Conservation (phyloP, 1,284 basidiomycete genomes). For the Omphalotus olearius region DNA sequence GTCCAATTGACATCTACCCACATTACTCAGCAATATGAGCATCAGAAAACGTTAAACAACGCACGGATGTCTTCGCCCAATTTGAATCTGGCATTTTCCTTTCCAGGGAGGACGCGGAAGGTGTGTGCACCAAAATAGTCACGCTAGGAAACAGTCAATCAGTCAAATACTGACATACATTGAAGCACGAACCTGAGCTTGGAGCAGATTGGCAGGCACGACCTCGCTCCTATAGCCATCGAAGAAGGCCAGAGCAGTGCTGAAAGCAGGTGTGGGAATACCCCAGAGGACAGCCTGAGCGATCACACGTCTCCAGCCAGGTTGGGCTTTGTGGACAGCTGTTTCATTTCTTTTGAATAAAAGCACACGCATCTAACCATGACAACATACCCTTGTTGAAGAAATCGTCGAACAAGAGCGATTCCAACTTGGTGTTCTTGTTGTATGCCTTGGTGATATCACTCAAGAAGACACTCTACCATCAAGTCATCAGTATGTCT, state of each 20-base stretch:
- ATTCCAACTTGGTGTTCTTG: constrained; percentile 87
- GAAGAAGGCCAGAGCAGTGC: constrained; percentile 97
- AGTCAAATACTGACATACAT: neutral
- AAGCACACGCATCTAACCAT: neutral
- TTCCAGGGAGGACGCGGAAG: constrained; percentile 87
- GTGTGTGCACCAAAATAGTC: constrained; percentile 95
- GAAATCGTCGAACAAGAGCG: constrained; percentile 95
- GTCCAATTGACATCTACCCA: constrained; percentile 83
- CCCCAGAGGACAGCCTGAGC: constrained; percentile 98
- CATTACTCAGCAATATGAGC: constrained; percentile 9
- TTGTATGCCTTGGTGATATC: constrained; percentile 93
- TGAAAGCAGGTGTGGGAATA: constrained; percentile 94
- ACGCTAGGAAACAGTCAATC: constrained; percentile 52
- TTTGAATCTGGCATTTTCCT: constrained; percentile 81
- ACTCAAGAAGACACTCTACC: constrained; percentile 84
- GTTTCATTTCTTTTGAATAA: constrained; percentile 7
- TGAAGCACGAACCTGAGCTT: constrained; percentile 69
- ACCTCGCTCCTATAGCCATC: constrained; percentile 94
- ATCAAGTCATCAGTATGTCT: neutral
- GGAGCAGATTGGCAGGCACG: constrained; percentile 91
- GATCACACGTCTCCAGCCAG: constrained; percentile 96
- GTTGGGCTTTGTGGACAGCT: constrained; percentile 93
- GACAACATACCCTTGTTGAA: constrained; percentile 81
- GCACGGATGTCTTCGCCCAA: constrained; percentile 84
- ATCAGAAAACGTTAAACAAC: constrained; percentile 26